These are phyloP conservation scores for Pilobolus umbonatus DNA, from an alignment of 192 early-diverging fungal species.

Conservation along the genomic window DNA sequence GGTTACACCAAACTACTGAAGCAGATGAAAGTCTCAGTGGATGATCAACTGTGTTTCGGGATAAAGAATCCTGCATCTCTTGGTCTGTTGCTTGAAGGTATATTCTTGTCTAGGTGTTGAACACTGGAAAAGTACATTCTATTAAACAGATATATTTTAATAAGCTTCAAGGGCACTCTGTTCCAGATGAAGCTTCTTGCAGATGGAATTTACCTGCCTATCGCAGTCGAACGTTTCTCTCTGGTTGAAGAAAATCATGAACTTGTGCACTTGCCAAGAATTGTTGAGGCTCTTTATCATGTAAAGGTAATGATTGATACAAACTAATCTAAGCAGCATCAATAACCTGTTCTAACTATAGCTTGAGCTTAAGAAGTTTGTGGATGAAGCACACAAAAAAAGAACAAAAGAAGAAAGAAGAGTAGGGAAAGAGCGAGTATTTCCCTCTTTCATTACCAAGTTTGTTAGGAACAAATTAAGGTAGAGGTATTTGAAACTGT, in stretches of 20 bases:
- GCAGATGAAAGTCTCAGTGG: slow-evolving; percentile 1
- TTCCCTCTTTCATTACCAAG: neutral
- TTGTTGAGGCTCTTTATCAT: slow-evolving; percentile 5
- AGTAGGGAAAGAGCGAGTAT: slow-evolving; percentile 2
- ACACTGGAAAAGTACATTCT: neutral
- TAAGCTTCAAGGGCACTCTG: neutral
- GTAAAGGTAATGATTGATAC: slow-evolving; percentile 8
- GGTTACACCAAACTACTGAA: neutral
- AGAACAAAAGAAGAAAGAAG: slow-evolving; percentile 6
- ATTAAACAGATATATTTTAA: neutral
- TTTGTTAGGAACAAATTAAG: neutral
- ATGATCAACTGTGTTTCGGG: neutral
- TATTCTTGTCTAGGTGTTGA: neutral
- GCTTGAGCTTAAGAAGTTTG: slow-evolving; percentile 4
- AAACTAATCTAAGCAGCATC: slow-evolving; percentile 2
- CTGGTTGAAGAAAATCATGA: slow-evolving; percentile 5
- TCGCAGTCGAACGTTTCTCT: slow-evolving; percentile 6
- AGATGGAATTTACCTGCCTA: slow-evolving; percentile 7
- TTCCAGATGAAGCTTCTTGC: slow-evolving; percentile 6
- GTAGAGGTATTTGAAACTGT: neutral
- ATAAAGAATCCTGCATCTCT: neutral
- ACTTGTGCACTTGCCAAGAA: slow-evolving; percentile 1
- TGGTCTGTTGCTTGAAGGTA: slow-evolving; percentile 4
- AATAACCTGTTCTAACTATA: neutral
- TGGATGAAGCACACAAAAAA: slow-evolving; percentile 2